Conservation (phyloP, 768 basidiomycete genomes). For the Trametes cinnabarina region DNA sequence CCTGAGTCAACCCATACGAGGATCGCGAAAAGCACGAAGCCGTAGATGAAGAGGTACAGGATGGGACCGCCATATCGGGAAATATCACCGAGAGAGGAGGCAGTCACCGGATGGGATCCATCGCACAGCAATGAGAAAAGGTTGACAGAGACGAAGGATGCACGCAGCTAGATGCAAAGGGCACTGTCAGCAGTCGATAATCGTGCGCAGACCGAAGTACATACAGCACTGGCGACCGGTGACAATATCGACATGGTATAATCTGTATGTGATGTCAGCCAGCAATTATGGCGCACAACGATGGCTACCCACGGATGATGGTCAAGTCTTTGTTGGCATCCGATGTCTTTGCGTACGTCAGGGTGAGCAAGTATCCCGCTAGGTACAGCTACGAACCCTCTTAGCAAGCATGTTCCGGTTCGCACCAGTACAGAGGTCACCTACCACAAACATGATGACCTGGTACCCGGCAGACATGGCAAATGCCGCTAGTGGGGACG, state of each 20-base stretch:
- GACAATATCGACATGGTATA: slow-evolving; percentile 66
- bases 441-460: slow-evolving; percentile 66
- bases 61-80: slow-evolving; percentile 73
- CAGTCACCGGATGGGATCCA: slow-evolving; percentile 46
- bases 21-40: slow-evolving; percentile 54
- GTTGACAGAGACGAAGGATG: slow-evolving; percentile 74
- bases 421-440: slow-evolving; percentile 26
- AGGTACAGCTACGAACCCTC: slow-evolving; percentile 53
- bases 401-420: neutral
- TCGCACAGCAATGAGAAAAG: slow-evolving; percentile 72
- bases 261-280: slow-evolving; percentile 33
- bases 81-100: slow-evolving; percentile 51
- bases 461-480: slow-evolving; percentile 73
- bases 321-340: slow-evolving; percentile 53
- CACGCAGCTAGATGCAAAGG: slow-evolving; percentile 47
- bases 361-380: slow-evolving; percentile 63
- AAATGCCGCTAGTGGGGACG: slow-evolving; percentile 71
- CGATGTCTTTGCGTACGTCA: slow-evolving; percentile 69
- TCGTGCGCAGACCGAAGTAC: slow-evolving; percentile 25
- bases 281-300: neutral
- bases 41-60: slow-evolving; percentile 63
- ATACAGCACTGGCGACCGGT: slow-evolving; percentile 66
- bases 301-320: slow-evolving; percentile 46
- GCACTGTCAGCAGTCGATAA: neutral
- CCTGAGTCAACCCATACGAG: slow-evolving; percentile 77